These are phyloP conservation scores for Aureobasidium lini DNA, from an alignment of 2,329 filamentous ascomycete genomes.

Conservation along the genomic window DNA sequence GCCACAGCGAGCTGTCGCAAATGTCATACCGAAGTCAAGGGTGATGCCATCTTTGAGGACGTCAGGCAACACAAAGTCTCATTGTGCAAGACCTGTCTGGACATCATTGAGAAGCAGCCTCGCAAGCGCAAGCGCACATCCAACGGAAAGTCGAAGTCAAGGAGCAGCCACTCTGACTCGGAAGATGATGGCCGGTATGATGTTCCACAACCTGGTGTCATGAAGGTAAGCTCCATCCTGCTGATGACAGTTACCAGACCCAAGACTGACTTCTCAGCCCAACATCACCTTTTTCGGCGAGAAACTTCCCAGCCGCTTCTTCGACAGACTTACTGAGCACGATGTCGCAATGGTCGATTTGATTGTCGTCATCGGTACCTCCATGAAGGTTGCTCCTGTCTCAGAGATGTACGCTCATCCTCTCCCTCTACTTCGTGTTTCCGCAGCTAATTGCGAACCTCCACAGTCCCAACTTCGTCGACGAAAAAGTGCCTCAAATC, in stretches of 20 bases:
- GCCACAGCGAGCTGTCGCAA: constrained; percentile 83
- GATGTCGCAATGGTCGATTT: constrained; percentile 78
- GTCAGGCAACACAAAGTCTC: constrained; percentile 71
- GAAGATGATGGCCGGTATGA: constrained; percentile 56
- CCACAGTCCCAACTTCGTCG: constrained; percentile 23
- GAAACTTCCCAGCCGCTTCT: constrained; percentile 75
- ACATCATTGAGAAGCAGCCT: constrained; percentile 35
- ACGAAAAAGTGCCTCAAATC: constrained; percentile 26
- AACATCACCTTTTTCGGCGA: constrained; percentile 99
- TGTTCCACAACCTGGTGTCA: constrained; percentile 65
- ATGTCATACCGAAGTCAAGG: constrained; percentile 66
- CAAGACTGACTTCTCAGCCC: constrained; percentile 44
- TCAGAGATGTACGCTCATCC: constrained; percentile 58
- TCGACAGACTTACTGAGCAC: constrained; percentile 67
- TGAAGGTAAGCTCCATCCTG: constrained; percentile 50
- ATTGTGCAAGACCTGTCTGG: constrained; percentile 64
- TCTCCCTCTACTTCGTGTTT: no score
- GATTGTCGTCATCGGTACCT: constrained; percentile 92
- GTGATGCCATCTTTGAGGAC: constrained; percentile 70
- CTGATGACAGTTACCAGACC: background rate
- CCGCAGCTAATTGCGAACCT: background rate
- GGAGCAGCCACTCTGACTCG: constrained; percentile 45
- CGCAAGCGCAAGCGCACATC: constrained; percentile 39
- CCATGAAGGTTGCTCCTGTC: constrained; percentile 90
- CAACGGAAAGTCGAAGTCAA: constrained; percentile 35